phyloP scores from a whole-genome alignment of 2,329 filamentous ascomycete genomes.

The Plenodomus biglobosus region DNA sequence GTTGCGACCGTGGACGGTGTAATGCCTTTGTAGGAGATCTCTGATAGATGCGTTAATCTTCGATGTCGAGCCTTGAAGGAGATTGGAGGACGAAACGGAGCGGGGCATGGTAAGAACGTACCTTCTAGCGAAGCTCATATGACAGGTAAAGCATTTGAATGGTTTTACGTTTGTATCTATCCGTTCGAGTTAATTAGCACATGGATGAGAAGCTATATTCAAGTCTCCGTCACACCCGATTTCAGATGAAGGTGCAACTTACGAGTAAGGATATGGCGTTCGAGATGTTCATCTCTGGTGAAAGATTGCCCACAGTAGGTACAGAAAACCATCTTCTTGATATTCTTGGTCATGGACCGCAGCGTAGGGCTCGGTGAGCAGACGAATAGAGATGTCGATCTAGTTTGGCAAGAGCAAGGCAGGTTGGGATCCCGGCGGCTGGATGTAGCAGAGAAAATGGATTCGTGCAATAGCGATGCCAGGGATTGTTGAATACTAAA shows the following conservation, averaged over 20 bases:
- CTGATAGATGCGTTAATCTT: conserved; percentile 35
- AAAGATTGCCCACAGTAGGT: conserved; percentile 58
- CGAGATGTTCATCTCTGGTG: conserved; percentile 56
- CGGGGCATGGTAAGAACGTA: conserved; percentile 30
- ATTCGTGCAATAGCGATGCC: not conserved
- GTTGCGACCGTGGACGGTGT: conserved; percentile 55
- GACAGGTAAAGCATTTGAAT: conserved; percentile 57
- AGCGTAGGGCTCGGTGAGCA: no score
- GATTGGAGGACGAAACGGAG: conserved; percentile 2
- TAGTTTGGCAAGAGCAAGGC: not conserved
- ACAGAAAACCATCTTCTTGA: conserved; percentile 53
- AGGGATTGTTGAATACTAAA: not conserved
- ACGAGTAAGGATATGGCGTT: conserved; percentile 57
- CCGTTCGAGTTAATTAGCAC: conserved; percentile 2
- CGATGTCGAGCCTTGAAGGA: not conserved
- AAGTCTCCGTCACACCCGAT: not conserved
- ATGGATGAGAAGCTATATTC: not conserved
- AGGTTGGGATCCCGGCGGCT: not conserved
- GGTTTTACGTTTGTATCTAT: conserved; percentile 58
- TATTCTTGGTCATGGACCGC: not conserved
- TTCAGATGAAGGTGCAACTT: conserved; percentile 23
- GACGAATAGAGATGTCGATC: not conserved
- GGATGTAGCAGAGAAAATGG: not conserved
- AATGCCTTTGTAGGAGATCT: conserved; percentile 55
- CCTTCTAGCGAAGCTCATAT: conserved; percentile 58